A percentile compares a stretch with the other conserved stretches of the same genome.
These are phyloP conservation scores for Microstegium vimineum DNA, from an alignment of 176 grass and related monocot species.

Conservation along the genomic window DNA sequence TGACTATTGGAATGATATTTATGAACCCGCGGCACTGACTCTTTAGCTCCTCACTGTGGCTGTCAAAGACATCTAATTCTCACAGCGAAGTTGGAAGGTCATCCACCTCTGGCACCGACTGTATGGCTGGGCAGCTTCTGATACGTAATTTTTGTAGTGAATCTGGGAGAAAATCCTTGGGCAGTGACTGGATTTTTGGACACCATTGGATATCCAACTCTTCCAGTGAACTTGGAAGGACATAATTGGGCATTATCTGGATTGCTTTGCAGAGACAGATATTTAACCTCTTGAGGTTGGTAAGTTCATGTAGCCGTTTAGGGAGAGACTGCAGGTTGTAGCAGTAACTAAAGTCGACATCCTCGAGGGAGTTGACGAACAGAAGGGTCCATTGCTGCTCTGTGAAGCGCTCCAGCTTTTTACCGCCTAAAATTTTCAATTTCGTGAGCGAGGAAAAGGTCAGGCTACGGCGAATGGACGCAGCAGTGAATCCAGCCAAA, in stretches of 20 bases:
- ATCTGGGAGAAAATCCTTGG: neutral
- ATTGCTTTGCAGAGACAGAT: rapidly evolving
- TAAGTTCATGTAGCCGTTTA: neutral
- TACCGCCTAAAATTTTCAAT: rapidly evolving
- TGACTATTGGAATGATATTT: slow-evolving; percentile 14
- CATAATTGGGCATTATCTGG: neutral
- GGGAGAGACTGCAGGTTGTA: neutral
- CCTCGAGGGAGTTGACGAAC: neutral
- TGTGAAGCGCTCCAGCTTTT: neutral
- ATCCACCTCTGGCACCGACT: neutral
- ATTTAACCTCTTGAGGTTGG: neutral
- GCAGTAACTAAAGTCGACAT: rapidly evolving
- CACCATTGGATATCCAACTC: neutral
- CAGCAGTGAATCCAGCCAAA: neutral
- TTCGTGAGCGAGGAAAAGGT: neutral
- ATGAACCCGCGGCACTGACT: neutral
- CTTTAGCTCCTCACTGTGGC: neutral
- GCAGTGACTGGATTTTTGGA: neutral
- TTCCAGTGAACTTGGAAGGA: neutral
- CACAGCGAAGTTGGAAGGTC: neutral
- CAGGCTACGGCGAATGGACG: neutral
- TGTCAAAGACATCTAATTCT: rapidly evolving
- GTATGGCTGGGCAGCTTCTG: neutral
- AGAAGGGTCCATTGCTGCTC: neutral
- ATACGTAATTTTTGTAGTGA: neutral